Evolutionary conservation across 768 basidiomycete species (phyloP).

Genomic region (Paxillus involutus): DNA sequence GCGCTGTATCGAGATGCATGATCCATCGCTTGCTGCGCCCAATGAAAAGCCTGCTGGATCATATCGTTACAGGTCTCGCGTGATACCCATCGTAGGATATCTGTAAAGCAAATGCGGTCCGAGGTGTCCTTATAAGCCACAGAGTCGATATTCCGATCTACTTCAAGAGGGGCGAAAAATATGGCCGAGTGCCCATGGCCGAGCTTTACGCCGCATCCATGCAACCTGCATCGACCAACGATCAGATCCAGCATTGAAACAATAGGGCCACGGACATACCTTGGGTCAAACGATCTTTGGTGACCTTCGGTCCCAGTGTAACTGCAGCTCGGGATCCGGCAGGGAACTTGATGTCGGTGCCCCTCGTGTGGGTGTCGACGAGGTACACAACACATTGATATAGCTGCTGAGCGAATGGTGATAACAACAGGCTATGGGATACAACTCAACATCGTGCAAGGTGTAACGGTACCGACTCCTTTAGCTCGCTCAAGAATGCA

Average conservation of each 20-base stretch:
- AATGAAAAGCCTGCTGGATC: conserved; percentile 35
- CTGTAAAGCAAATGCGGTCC: conserved; percentile 10
- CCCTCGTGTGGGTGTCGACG: conserved; percentile 34
- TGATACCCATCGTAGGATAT: conserved; percentile 44
- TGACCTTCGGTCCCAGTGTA: conserved; percentile 31
- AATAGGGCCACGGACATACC: not conserved
- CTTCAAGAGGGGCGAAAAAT: conserved; percentile 48
- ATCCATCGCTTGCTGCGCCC: conserved; percentile 41
- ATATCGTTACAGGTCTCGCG: conserved; percentile 39
- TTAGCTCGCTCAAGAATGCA: no score
- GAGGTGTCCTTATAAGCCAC: conserved; percentile 6
- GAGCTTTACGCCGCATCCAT: conserved; percentile 55
- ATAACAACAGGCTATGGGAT: no score
- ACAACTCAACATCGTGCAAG: no score
- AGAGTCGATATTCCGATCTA: conserved; percentile 34
- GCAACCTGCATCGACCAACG: conserved; percentile 37
- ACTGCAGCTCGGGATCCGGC: conserved; percentile 27
- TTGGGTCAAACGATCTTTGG: conserved; percentile 26
- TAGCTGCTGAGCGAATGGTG: conserved; percentile 25
- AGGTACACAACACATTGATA: conserved; percentile 30
- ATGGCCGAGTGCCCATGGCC: conserved; percentile 44
- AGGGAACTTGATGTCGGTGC: conserved; percentile 32
- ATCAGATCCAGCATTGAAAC: not conserved
- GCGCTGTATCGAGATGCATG: conserved; percentile 23
- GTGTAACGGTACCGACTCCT: no score